Percentiles rank a stretch among this genome's conserved stretches.
Evolutionary conservation across 148 eudicot species (phyloP).

Genomic region (Selenicereus undatus): DNA sequence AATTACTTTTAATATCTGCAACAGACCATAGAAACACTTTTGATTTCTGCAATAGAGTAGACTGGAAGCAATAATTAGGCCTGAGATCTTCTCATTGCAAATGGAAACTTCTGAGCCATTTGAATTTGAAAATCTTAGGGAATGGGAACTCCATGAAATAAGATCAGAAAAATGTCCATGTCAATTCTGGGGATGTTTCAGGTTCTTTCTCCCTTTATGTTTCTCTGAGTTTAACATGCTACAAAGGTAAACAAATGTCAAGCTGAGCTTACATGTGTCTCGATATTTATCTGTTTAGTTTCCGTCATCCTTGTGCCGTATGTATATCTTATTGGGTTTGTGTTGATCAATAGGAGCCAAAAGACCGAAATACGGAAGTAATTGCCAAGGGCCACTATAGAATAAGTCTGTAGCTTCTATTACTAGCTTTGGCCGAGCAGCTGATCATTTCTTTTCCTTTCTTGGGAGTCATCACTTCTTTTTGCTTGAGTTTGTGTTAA

Average conservation of each 20-base stretch:
- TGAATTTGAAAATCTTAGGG: not conserved
- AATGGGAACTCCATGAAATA: not conserved
- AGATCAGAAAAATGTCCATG: not conserved
- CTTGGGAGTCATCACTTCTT: not conserved
- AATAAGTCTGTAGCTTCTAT: not conserved
- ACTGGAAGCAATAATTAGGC: not conserved
- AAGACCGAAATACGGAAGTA: not conserved
- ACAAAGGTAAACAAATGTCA: not conserved
- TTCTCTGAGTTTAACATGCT: not conserved
- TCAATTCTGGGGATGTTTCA: not conserved
- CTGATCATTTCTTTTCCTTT: not conserved
- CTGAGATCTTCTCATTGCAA: not conserved
- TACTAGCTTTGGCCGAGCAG: not conserved
- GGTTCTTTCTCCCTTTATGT: not conserved
- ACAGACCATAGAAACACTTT: not conserved
- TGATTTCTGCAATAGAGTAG: not conserved
- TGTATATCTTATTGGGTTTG: not conserved
- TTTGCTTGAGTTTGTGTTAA: not conserved
- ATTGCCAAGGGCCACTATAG: no score
- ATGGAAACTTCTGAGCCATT: no score
- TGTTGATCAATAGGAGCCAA: not conserved
- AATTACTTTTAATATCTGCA: no score
- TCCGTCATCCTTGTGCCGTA: not conserved
- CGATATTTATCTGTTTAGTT: not conserved
- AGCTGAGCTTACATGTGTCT: not conserved